phyloP scores from a whole-genome alignment of 176 grass and related monocot genomes.

The Cymbopogon citratus region DNA sequence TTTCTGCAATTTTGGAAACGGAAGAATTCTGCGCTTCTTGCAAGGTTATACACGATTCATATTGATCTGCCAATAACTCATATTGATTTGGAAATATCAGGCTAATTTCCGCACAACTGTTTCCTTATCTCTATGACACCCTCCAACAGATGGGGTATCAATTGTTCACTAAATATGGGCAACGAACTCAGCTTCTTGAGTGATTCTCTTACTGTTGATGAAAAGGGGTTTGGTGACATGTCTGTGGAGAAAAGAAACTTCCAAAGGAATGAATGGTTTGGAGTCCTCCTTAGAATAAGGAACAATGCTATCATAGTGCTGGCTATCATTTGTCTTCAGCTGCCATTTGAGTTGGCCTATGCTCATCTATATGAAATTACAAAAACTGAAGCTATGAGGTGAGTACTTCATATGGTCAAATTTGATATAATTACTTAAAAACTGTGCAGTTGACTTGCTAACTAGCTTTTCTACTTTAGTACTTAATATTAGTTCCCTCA shows the following conservation, averaged over 20 bases:
- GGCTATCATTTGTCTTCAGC: slow-evolving; percentile 89
- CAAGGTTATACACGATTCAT: slow-evolving; percentile 41
- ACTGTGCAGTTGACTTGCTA: neutral
- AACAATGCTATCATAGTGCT: slow-evolving; percentile 87
- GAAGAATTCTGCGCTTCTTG: slow-evolving; percentile 88
- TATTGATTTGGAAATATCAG: neutral
- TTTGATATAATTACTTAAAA: neutral
- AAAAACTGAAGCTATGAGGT: slow-evolving; percentile 71
- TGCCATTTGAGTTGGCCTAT: slow-evolving; percentile 95
- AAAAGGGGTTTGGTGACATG: slow-evolving; percentile 50
- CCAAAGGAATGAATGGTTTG: slow-evolving; percentile 90
- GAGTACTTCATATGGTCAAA: slow-evolving; percentile 17
- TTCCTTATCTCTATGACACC: neutral
- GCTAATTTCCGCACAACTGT: slow-evolving; percentile 7
- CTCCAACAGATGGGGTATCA: slow-evolving; percentile 80
- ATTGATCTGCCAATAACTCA: neutral
- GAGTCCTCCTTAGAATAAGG: slow-evolving; percentile 79
- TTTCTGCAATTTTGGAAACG: slow-evolving; percentile 99
- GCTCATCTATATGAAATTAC: slow-evolving; percentile 89
- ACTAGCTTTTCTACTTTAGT: neutral
- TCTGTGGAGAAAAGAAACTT: slow-evolving; percentile 70
- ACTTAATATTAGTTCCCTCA: neutral
- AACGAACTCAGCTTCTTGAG: slow-evolving; percentile 42
- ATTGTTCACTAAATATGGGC: slow-evolving; percentile 65
- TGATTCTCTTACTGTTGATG: slow-evolving; percentile 20